These are phyloP conservation scores for Hirschfeldia incana DNA, from an alignment of 345 rosid species.

Conservation along the genomic window DNA sequence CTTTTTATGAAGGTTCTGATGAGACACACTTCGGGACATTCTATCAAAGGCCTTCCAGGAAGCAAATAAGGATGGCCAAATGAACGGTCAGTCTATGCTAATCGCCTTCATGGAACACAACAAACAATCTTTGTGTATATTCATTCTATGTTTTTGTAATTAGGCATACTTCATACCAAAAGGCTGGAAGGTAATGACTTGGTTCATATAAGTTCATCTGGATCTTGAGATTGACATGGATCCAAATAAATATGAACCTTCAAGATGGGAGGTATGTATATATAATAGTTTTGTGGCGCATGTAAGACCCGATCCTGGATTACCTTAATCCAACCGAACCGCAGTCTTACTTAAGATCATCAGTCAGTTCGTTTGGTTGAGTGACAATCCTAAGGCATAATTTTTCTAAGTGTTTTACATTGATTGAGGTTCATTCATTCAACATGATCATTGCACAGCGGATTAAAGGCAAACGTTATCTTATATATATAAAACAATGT, in stretches of 20 bases:
- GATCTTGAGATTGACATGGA: slow-evolving; percentile 62
- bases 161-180: slow-evolving; percentile 73
- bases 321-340: too few relatives aligned
- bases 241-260: slow-evolving; percentile 70
- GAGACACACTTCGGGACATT: slow-evolving; percentile 82
- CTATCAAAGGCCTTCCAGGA: slow-evolving; percentile 73
- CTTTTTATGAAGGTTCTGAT: slow-evolving; percentile 58
- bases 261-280: slow-evolving; percentile 79
- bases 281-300: background rate
- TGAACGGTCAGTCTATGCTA: slow-evolving; percentile 53
- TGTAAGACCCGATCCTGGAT: too few relatives aligned
- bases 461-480: too few relatives aligned
- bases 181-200: slow-evolving; percentile 82
- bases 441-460: too few relatives aligned
- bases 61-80: slow-evolving; percentile 55
- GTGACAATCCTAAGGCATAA: too few relatives aligned
- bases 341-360: too few relatives aligned
- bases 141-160: slow-evolving; percentile 3
- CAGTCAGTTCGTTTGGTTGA: too few relatives aligned
- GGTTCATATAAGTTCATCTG: slow-evolving; percentile 74
- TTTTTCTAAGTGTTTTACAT: too few relatives aligned
- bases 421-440: too few relatives aligned
- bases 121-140: background rate
- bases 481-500: too few relatives aligned
- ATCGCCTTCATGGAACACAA: background rate